Evolutionary conservation across 2,329 filamentous ascomycete genomes (phyloP).

Genomic region (Calonectria crousiana): DNA sequence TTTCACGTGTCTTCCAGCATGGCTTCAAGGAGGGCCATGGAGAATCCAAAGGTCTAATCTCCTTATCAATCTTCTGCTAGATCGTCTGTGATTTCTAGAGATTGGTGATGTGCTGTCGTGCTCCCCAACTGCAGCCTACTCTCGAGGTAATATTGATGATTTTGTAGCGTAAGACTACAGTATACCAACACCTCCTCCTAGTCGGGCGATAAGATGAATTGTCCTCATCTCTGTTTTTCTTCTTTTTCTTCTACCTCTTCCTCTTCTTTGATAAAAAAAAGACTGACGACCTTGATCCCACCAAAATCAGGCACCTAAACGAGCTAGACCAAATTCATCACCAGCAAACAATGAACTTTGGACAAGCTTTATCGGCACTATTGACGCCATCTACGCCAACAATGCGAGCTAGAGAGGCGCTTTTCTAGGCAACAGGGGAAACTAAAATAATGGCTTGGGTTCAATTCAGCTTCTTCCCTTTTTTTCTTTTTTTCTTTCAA

Average conservation of each 20-base stretch:
- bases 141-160: background rate
- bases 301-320: background rate
- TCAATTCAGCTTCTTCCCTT: background rate
- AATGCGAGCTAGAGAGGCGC: background rate
- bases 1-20: background rate
- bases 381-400: conserved; percentile 9
- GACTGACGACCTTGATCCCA: background rate
- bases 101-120: background rate
- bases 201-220: background rate
- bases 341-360: background rate
- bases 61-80: background rate
- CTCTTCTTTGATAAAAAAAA: background rate
- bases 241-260: background rate
- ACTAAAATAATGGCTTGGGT: background rate
- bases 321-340: conserved; percentile 2
- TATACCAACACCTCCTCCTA: background rate
- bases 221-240: background rate
- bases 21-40: too few relatives aligned
- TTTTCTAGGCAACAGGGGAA: background rate
- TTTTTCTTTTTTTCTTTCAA: too few relatives aligned
- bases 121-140: background rate
- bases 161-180: background rate
- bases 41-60: background rate
- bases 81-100: background rate
- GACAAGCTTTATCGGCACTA: background rate